A percentile compares a stretch with the other conserved stretches of the same genome.
phyloP scores from a whole-genome alignment of 495 filamentous ascomycete species.

The Penicillium canariense region DNA sequence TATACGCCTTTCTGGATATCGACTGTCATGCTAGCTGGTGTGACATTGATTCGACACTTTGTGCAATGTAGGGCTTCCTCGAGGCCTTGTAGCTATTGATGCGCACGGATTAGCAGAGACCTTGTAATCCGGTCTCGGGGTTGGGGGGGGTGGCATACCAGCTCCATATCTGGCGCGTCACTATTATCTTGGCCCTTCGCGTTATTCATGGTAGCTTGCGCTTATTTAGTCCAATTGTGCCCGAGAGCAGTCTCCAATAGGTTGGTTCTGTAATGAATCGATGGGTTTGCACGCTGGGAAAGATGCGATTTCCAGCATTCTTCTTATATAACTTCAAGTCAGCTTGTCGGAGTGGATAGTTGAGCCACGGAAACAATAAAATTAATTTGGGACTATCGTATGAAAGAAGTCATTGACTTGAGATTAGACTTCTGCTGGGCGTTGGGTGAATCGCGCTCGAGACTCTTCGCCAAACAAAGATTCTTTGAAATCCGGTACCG shows the following conservation, averaged over 20 bases:
- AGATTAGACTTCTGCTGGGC: background rate
- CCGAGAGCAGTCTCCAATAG: background rate
- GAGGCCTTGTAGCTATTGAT: constrained; percentile 16
- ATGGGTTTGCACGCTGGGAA: background rate
- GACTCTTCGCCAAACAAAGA: background rate
- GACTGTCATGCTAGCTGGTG: constrained; percentile 18
- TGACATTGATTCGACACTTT: constrained; percentile 23
- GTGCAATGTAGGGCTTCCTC: constrained; percentile 35
- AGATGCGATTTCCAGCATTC: background rate
- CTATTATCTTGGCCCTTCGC: constrained; percentile 1
- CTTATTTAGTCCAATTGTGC: background rate
- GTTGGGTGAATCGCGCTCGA: background rate
- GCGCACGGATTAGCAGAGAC: background rate
- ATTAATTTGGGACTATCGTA: background rate
- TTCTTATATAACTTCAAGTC: background rate
- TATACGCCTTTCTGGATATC: constrained; percentile 27
- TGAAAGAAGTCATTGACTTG: background rate
- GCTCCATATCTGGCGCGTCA: background rate
- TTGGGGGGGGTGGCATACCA: constrained; percentile 1
- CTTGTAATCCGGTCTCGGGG: background rate
- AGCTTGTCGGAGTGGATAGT: background rate
- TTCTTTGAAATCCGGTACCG: background rate
- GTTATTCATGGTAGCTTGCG: background rate
- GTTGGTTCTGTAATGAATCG: background rate
- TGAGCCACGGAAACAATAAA: background rate